Evolutionary conservation across 441 rosid genomes (phyloP), one percentile per base, ranked within the genome.

Genomic region (Erodium moschatum): DNA sequence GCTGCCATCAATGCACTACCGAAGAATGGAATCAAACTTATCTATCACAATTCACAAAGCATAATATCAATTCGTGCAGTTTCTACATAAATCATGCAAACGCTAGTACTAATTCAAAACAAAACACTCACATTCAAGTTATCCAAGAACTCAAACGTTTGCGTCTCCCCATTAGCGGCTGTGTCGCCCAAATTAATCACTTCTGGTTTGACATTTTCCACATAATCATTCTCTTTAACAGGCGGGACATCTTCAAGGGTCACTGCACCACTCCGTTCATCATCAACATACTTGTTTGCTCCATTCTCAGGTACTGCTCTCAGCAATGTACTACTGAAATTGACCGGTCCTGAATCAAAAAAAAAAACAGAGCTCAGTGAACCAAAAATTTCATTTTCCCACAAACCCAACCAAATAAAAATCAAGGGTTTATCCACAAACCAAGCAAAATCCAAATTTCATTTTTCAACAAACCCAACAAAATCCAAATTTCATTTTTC

Each of bases 271-370:
- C 73, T 84, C 5, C 74, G 74, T 18, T 85, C 85, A 65, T 79
- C 85, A 4, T 74, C 75, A 62, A 67, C 80, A 77, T 69, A 78
- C 27, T 71, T 76, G 38, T 76, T 76, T 2, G 79, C 68, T 70
- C 79, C 89, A 67, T 67, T 63, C 29, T 84, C 94, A 27, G 85
- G 76, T 0, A 75, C 61, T 63, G 83, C 93, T 76, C 85, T 85
- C 24, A 81, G 80, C 62, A 78, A 72, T 27, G 33, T 68, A n/a
- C 70, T 65, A 4, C 58, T 69, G 33, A 70, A 81, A 13, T 46
- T 64, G 13, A 80, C 33, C 69, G 63, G 68, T n/a, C 81, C 91
- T 84, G 68, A 21, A 29, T 19, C 5, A 56, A 15, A 13, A 56
- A n/a, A n/a, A 56, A 0, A 19, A 4, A 5, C 7, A 6, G 9